These are phyloP conservation scores for Dittrichia graveolens DNA, from an alignment of 129 eudicot genomes.

Conservation along the genomic window DNA sequence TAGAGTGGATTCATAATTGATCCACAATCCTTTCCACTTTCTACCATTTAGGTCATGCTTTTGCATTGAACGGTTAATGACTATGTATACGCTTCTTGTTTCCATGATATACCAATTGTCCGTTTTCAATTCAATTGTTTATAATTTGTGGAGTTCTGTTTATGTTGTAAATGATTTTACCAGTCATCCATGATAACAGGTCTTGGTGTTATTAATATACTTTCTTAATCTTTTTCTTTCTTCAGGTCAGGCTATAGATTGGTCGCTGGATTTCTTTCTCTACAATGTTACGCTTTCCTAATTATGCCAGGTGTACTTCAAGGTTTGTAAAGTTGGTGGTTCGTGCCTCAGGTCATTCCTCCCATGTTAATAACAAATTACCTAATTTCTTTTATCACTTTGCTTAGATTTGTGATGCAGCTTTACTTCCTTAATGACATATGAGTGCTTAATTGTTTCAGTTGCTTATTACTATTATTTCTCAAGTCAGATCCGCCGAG, in stretches of 20 bases:
- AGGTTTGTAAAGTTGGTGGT: conserved; percentile 60
- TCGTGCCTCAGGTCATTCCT: conserved; percentile 36
- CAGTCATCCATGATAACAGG: not conserved
- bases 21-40: not conserved
- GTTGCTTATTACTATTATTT: conserved; percentile 85
- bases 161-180: not conserved
- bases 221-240: conserved; percentile 41
- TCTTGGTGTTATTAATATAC: conserved; percentile 15
- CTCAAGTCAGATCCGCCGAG: conserved; percentile 68
- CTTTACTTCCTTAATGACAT: conserved; percentile 17
- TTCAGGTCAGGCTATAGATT: conserved; percentile 91
- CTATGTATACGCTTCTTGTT: conserved; percentile 1
- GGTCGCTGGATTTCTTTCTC: conserved; percentile 76
- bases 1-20: not conserved
- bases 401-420: conserved; percentile 12
- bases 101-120: not conserved
- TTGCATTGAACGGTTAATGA: conserved; percentile 1
- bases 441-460: conserved; percentile 36
- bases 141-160: not conserved
- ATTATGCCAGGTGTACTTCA: conserved; percentile 91
- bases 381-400: conserved; percentile 2
- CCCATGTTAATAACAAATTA: conserved; percentile 21
- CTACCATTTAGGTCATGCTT: conserved; percentile 2
- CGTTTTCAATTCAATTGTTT: not conserved
- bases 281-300: conserved; percentile 74